These are phyloP conservation scores for Eimeria acervulina DNA, from an alignment of 169 alveolate species.

Conservation along the genomic window DNA sequence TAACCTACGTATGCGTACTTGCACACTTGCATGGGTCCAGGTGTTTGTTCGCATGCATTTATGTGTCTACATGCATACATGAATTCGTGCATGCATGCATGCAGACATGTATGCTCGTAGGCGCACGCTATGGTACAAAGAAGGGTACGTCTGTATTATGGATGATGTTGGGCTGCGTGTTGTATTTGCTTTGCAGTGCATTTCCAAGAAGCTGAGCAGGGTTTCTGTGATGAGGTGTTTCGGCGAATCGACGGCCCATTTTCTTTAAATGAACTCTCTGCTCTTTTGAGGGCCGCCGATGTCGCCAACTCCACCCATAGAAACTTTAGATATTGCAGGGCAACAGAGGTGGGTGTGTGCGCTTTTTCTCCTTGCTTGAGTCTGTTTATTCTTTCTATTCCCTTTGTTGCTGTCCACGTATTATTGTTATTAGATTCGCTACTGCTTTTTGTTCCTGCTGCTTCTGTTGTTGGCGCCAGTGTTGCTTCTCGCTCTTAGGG, in stretches of 20 bases:
- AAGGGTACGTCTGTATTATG: too few species aligned
- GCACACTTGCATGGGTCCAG: background rate
- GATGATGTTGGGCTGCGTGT: background rate
- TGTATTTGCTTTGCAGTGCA: slow-evolving; percentile 32
- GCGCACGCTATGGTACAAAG: background rate
- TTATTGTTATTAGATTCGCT: too few species aligned
- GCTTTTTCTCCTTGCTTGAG: background rate
- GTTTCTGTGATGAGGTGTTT: slow-evolving; percentile 71
- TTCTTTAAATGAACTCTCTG: slow-evolving; percentile 37
- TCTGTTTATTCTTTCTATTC: background rate
- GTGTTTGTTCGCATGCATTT: background rate
- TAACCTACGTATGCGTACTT: too few species aligned
- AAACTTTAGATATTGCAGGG: slow-evolving; percentile 78
- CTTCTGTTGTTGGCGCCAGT: background rate
- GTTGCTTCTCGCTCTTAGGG: background rate
- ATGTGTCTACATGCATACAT: background rate
- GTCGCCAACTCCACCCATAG: slow-evolving; percentile 45
- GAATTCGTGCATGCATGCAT: slow-evolving; percentile 40
- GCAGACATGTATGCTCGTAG: background rate
- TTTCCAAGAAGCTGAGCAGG: slow-evolving; percentile 63
- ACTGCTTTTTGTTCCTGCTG: background rate
- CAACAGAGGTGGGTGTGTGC: slow-evolving; percentile 35
- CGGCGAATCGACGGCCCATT: slow-evolving; percentile 69
- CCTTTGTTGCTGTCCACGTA: background rate
- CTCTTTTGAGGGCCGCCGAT: slow-evolving; percentile 76